These are phyloP conservation scores for Xylaria sp. DNA, from an alignment of 2,329 filamentous ascomycete species.

Conservation along the genomic window DNA sequence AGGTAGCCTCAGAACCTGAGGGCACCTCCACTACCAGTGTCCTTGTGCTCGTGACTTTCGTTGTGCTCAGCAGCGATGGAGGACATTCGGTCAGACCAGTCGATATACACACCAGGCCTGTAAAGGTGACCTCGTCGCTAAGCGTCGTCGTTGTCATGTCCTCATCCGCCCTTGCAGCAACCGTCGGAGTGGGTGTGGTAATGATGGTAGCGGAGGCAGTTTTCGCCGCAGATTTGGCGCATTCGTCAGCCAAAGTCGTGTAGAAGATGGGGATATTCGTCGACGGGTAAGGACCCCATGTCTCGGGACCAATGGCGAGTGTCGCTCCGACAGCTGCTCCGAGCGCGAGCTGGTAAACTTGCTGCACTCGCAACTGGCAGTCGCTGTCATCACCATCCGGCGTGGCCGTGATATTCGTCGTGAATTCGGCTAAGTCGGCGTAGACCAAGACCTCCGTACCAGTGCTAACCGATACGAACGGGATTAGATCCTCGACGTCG, in stretches of 20 bases:
- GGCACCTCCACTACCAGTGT: constrained; percentile 57
- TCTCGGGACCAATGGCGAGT: constrained; percentile 55
- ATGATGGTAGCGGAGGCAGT: constrained; percentile 36
- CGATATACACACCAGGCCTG: constrained; percentile 58
- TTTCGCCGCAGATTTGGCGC: constrained; percentile 50
- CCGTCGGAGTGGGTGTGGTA: constrained; percentile 40
- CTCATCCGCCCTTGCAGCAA: constrained; percentile 30
- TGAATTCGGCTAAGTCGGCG: constrained; percentile 65
- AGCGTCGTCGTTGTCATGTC: constrained; percentile 54
- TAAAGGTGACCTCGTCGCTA: constrained; percentile 55
- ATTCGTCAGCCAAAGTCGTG: constrained; percentile 60
- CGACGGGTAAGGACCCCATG: constrained; percentile 62
- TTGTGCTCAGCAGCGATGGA: constrained; percentile 59
- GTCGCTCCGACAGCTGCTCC: constrained; percentile 67
- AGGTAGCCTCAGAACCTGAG: constrained; percentile 53
- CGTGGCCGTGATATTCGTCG: constrained; percentile 60
- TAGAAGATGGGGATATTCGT: constrained; percentile 64
- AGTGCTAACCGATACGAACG: constrained; percentile 48
- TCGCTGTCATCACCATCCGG: constrained; percentile 49
- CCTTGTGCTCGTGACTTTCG: constrained; percentile 52
- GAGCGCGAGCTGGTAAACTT: constrained; percentile 63
- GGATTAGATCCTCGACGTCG: constrained; percentile 44
- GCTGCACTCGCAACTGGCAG: constrained; percentile 59
- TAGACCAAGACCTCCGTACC: constrained; percentile 63
- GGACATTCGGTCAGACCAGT: constrained; percentile 62